Evolutionary conservation across 2,329 filamentous ascomycete genomes (phyloP).

Genomic region (Alternaria postmessia): DNA sequence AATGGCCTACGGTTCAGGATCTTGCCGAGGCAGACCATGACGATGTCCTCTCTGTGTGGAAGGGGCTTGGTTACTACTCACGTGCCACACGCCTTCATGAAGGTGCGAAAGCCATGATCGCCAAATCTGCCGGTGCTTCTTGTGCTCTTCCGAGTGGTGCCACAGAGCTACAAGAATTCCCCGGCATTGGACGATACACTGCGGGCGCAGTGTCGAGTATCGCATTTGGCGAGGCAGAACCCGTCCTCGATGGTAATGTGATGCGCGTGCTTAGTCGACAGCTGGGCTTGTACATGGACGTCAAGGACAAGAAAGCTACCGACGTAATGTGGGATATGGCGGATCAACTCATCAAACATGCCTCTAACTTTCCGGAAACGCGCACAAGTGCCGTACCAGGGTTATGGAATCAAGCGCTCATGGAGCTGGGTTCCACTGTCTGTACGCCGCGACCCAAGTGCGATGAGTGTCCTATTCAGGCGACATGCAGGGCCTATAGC

Average conservation of each 20-base stretch:
- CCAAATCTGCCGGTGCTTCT: slow-evolving; percentile 37
- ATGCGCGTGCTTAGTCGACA: slow-evolving; percentile 68
- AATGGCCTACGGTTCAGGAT: slow-evolving; percentile 67
- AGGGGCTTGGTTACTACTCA: slow-evolving; percentile 70
- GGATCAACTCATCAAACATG: slow-evolving; percentile 62
- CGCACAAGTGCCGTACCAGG: slow-evolving; percentile 62
- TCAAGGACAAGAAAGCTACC: slow-evolving; percentile 63
- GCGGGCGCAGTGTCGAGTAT: slow-evolving; percentile 70
- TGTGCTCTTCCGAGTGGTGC: slow-evolving; percentile 62
- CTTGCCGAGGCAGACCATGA: slow-evolving; percentile 63
- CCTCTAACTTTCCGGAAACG: slow-evolving; percentile 50
- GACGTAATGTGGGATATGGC: slow-evolving; percentile 68
- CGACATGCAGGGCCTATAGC: slow-evolving; percentile 44
- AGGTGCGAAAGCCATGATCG: slow-evolving; percentile 62
- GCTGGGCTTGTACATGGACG: slow-evolving; percentile 64
- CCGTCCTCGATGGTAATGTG: slow-evolving; percentile 72
- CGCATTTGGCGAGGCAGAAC: slow-evolving; percentile 66
- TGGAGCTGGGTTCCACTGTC: slow-evolving; percentile 71
- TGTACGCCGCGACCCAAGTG: slow-evolving; percentile 69
- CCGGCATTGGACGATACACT: slow-evolving; percentile 69
- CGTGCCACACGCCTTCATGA: slow-evolving; percentile 68
- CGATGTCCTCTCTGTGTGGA: slow-evolving; percentile 67
- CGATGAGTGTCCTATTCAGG: slow-evolving; percentile 44
- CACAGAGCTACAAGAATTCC: slow-evolving; percentile 59
- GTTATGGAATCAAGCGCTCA: slow-evolving; percentile 70